Conservation (phyloP, 225 moss, liverwort and hornwort genomes). For the Thuidium tamariscinum region DNA sequence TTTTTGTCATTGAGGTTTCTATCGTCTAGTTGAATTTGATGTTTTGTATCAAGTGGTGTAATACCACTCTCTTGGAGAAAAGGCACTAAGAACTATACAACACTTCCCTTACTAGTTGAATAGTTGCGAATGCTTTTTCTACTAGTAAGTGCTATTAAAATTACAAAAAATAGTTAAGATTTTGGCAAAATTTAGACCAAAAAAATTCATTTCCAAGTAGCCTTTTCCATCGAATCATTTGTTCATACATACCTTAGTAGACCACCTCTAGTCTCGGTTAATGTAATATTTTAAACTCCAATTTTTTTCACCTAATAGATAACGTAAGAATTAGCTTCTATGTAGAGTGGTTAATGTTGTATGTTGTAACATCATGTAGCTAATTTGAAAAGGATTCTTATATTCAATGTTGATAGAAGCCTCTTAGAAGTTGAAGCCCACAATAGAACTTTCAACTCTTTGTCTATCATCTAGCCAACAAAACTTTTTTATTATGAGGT, state of each 20-base stretch:
- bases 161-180: not conserved
- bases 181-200: too few relatives aligned
- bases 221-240: not conserved
- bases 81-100: fast-evolving
- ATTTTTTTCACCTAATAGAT: not conserved
- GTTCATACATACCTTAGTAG: not conserved
- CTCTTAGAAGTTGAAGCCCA: not conserved
- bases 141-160: not conserved
- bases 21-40: not conserved
- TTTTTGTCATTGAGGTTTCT: not conserved
- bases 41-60: not conserved
- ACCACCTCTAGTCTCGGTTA: not conserved
- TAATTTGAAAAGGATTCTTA: not conserved
- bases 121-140: fast-evolving
- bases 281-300: too few relatives aligned
- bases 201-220: not conserved
- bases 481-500: not conserved
- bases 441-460: not conserved
- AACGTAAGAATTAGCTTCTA: not conserved
- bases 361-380: not conserved
- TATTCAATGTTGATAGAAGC: not conserved
- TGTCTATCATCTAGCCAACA: fast-evolving
- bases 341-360: not conserved
- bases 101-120: not conserved
- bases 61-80: too few relatives aligned